Base-by-base conservation (phyloP, 805 yeast species). In the Scheffersomyces stipitis region DNA sequence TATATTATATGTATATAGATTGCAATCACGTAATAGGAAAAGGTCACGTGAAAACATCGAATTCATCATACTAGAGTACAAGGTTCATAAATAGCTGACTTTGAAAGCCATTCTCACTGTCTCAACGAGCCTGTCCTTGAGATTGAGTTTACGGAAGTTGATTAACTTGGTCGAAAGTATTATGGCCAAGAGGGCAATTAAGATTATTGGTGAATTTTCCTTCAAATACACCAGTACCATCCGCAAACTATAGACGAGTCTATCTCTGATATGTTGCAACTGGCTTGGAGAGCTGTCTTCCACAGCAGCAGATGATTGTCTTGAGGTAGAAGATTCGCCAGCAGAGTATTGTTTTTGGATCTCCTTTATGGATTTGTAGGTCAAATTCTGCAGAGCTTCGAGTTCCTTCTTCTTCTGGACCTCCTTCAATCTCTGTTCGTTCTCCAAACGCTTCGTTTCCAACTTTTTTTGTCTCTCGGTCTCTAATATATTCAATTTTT, bases 71-170 rank as follows among this genome's bases (percentile, higher is more conserved):
- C 30, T 27, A 23, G 4, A 18, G 12, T n/a, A n/a, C n/a, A n/a
- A n/a, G n/a, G n/a, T n/a, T 45, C 50, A 67, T 31, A 69, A 47
- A 37, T 68, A 69, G 30, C 65, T 63, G 34, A 69, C 58, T 46
- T 66, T 64, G 46, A 69, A 64, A n/a, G 74, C 74, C 74, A 69
- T 69, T 40, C 49, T 46, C 28, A 69, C 42, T 1, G 73, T 66
- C 37, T 68, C 70, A 38, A 45, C 49, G 15, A 68, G 27, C 36
- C 42, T 53, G 46, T 62, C 61, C 30, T 47, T 51, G 5, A 67
- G 27, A 37, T 61, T 60, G 8, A 62, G 42, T 34, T 49, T 58
- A 23, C 46, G 53, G 20, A 44, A 35, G 18, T 55, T 56, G 14
- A 62, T 26, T 15, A 60, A 38, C 20, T 47, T 40, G n/a, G 54